phyloP scores from a whole-genome alignment of 2,329 filamentous ascomycete genomes.

The Fusarium acutatum region DNA sequence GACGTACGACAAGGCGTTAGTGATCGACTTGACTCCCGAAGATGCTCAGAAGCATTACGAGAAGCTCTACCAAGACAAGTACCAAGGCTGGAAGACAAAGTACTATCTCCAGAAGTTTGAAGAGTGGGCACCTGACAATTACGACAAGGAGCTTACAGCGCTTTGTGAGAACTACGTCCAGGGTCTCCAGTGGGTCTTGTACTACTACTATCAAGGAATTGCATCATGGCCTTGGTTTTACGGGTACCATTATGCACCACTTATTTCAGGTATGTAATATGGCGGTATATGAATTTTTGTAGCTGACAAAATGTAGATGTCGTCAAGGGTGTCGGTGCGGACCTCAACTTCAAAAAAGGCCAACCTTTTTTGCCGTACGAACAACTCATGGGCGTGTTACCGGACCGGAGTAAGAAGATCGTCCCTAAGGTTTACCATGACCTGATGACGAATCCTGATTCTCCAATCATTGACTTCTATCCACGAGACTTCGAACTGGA shows the following conservation, averaged over 20 bases:
- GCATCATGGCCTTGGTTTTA: slow-evolving; percentile 99
- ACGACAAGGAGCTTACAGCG: slow-evolving; percentile 77
- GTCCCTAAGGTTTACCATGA: slow-evolving; percentile 88
- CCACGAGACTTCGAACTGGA: slow-evolving; percentile 96
- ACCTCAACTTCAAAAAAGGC: slow-evolving; percentile 92
- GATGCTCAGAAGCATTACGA: slow-evolving; percentile 83
- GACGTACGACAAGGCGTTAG: slow-evolving; percentile 88
- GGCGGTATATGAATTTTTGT: slow-evolving; percentile 23
- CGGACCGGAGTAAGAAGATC: slow-evolving; percentile 96
- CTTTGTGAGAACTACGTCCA: slow-evolving; percentile 97
- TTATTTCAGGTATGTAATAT: slow-evolving; percentile 77
- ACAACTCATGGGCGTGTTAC: slow-evolving; percentile 97
- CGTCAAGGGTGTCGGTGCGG: slow-evolving; percentile 82
- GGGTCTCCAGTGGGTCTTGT: slow-evolving; percentile 96
- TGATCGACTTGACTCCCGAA: slow-evolving; percentile 80
- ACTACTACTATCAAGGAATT: slow-evolving; percentile 97
- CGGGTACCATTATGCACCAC: slow-evolving; percentile 93
- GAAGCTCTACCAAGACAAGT: slow-evolving; percentile 88
- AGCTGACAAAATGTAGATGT: slow-evolving; percentile 72
- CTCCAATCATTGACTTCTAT: slow-evolving; percentile 97
- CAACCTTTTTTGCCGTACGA: slow-evolving; percentile 96
- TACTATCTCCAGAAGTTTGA: slow-evolving; percentile 92
- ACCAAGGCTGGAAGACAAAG: slow-evolving; percentile 90
- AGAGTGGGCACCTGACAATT: slow-evolving; percentile 83
- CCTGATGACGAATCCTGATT: slow-evolving; percentile 89